Evolutionary conservation across 2,329 filamentous ascomycete species (phyloP).

Genomic region (Tolypocladium endophyticum): DNA sequence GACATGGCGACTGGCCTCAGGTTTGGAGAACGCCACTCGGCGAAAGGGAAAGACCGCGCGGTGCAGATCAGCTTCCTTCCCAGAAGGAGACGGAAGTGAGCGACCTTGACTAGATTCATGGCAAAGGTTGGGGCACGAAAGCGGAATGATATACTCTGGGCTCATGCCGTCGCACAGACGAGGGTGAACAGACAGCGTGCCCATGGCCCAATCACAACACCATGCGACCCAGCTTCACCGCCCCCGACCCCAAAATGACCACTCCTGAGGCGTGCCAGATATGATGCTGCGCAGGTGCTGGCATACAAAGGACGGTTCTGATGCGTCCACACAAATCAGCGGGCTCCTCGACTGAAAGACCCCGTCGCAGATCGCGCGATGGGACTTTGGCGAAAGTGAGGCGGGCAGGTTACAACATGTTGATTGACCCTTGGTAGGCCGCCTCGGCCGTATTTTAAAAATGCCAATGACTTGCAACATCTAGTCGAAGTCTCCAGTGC

Average conservation of each 20-base stretch:
- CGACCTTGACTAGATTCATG: not conserved
- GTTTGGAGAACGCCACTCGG: not conserved
- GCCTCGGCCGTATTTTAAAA: not conserved
- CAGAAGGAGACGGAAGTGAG: not conserved
- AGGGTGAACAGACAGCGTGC: not conserved
- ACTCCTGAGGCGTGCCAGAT: not conserved
- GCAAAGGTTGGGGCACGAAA: not conserved
- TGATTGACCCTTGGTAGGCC: not conserved
- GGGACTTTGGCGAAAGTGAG: conserved; percentile 1
- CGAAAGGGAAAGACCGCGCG: not conserved
- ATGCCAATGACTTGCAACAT: not conserved
- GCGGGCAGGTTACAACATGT: not conserved
- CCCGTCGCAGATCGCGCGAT: not conserved
- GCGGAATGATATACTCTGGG: not conserved
- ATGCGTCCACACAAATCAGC: not conserved
- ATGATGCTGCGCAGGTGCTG: conserved; percentile 1
- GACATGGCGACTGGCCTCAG: conserved; percentile 9
- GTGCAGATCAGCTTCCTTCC: not conserved
- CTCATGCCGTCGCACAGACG: not conserved
- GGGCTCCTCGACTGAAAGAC: not conserved
- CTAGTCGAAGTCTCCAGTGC: not conserved
- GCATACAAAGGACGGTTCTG: not conserved
- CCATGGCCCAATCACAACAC: not conserved
- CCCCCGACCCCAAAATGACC: not conserved
- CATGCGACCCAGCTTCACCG: conserved; percentile 1